Conservation (phyloP, 2,329 filamentous ascomycete species). For the Hortaea sp. region DNA sequence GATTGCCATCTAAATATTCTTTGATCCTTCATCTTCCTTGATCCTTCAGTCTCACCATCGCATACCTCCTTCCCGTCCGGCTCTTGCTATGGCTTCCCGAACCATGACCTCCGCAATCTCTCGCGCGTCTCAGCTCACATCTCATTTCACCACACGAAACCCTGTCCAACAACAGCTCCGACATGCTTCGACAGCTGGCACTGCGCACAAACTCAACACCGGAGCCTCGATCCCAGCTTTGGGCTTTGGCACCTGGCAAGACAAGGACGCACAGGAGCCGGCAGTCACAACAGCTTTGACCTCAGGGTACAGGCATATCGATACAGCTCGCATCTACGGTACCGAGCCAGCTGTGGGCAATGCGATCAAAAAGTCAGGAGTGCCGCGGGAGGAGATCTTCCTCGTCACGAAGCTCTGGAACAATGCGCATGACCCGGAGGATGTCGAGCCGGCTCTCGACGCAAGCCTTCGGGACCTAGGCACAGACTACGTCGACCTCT, state of each 20-base stretch:
- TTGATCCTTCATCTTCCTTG: too few species aligned
- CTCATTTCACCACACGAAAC: slow-evolving; percentile 16
- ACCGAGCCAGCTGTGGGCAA: slow-evolving; percentile 58
- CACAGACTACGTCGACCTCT: slow-evolving; percentile 59
- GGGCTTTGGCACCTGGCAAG: slow-evolving; percentile 41
- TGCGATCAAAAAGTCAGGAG: slow-evolving; percentile 53
- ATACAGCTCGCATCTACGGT: slow-evolving; percentile 26
- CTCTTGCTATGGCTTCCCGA: slow-evolving; percentile 5
- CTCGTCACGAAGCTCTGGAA: slow-evolving; percentile 52
- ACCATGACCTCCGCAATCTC: slow-evolving; percentile 11
- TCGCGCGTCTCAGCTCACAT: slow-evolving; percentile 12
- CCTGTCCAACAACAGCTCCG: slow-evolving; percentile 14
- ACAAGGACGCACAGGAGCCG: slow-evolving; percentile 35
- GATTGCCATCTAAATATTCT: too few species aligned
- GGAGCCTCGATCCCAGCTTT: slow-evolving; percentile 27
- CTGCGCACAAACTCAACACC: slow-evolving; percentile 27
- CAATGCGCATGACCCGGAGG: slow-evolving; percentile 50
- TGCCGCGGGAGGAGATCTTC: slow-evolving; percentile 56
- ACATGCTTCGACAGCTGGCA: slow-evolving; percentile 20
- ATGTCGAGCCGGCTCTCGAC: slow-evolving; percentile 49
- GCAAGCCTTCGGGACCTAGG: slow-evolving; percentile 53
- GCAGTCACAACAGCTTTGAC: slow-evolving; percentile 38
- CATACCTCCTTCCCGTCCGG: too few species aligned
- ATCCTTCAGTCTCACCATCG: too few species aligned
- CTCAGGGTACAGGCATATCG: slow-evolving; percentile 47